A percentile compares a stretch with the other conserved stretches of the same genome.
These are phyloP conservation scores for Gynostemma pentaphyllum DNA, from an alignment of 306 rosid species.

Conservation along the genomic window DNA sequence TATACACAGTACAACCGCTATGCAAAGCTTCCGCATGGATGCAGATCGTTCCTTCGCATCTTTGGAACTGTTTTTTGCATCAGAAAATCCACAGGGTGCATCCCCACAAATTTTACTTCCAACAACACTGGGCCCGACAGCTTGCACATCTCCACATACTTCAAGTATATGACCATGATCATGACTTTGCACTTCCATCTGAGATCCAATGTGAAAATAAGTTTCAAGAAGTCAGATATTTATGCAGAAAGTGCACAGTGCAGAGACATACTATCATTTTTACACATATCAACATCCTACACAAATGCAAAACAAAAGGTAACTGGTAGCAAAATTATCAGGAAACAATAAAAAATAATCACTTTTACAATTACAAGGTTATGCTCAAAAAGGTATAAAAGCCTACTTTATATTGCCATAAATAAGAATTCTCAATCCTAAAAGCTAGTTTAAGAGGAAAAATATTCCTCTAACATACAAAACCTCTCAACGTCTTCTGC, in stretches of 20 bases:
- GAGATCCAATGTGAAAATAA: slow-evolving; percentile 10
- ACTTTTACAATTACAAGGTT: background rate
- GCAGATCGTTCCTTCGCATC: slow-evolving; percentile 40
- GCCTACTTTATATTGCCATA: background rate
- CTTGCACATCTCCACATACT: slow-evolving; percentile 29
- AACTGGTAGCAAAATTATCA: background rate
- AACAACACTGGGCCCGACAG: slow-evolving; percentile 13
- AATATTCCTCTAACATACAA: background rate
- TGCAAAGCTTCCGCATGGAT: slow-evolving; percentile 40
- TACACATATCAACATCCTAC: too few species aligned
- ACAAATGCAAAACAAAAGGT: too few species aligned
- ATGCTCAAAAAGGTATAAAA: background rate
- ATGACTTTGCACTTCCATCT: slow-evolving; percentile 42
- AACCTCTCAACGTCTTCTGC: background rate
- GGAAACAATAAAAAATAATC: background rate
- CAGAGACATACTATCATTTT: too few species aligned
- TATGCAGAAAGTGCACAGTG: background rate
- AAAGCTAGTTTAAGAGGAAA: background rate
- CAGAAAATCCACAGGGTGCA: slow-evolving; percentile 46
- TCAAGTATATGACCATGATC: slow-evolving; percentile 31
- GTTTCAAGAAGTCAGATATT: background rate
- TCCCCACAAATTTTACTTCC: slow-evolving; percentile 44
- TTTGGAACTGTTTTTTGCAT: slow-evolving; percentile 30
- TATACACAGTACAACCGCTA: slow-evolving; percentile 38
- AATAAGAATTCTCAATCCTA: background rate